Evolutionary conservation across 805 yeast species (phyloP), one percentile per base, ranked within the genome.

Genomic region (Candida xyloterini): DNA sequence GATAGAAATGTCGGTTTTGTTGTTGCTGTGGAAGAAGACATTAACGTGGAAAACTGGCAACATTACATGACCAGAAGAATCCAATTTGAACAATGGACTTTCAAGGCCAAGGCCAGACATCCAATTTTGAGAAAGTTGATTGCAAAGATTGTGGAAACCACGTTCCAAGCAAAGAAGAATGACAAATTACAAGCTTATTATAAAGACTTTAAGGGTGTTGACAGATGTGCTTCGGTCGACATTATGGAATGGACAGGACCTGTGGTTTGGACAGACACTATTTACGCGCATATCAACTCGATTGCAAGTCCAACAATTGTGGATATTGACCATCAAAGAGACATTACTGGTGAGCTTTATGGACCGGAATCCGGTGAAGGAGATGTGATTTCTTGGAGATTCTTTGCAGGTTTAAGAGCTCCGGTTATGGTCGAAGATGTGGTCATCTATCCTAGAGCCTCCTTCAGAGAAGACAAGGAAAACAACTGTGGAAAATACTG

Each of bases 191-290:
- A 53, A 38, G 66, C 66, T 18, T 61, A 61, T 33, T 61, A 61
- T 39, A 59, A 60, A 43, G 66, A 62, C 49, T 62, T 62, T 42
- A 60, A 59, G 38, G 65, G 60, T 28, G 65, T 63, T 27, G 67
- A 63, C 46, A 55, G 58, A 45, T 62, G 67, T 43, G 52, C 57
- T 14, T 57, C 65, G 2, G 56, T 66, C 42, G 81, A 76, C 48
- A 77, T 81, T 39, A 76, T 79, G 68, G 74, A 70, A 52, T 82
- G 88, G 88, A 81, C 93, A 0, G 95, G 95, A 9, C 78, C 84
- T 32, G 93, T 87, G 29, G 65, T 79, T 18, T 84, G 88, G 81
- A 80, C 95, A 1, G 91, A 84, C 56, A 78, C 79, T 9, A 72
- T 83, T 10, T 72, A 83, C 59, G 73, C 74, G 7, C 84, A 83